phyloP scores from a whole-genome alignment of 176 grass and related monocot species.

The Pharus latifolius region DNA sequence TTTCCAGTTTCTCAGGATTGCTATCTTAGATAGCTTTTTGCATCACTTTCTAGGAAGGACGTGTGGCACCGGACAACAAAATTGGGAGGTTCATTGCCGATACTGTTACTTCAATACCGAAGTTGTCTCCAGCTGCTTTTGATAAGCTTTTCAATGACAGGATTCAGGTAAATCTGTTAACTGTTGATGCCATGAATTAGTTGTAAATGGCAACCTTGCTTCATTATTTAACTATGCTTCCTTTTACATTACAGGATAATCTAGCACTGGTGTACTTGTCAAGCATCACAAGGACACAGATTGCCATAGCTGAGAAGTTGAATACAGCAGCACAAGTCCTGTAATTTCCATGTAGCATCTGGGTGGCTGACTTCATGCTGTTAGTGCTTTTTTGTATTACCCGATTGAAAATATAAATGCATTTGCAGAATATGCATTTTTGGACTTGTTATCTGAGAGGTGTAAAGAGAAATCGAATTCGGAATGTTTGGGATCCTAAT shows the following conservation, averaged over 20 bases:
- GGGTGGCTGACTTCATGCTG: not conserved
- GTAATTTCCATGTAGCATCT: constrained; percentile 18
- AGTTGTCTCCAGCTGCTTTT: constrained; percentile 67
- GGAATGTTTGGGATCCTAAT: not conserved
- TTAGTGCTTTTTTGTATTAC: constrained; percentile 9
- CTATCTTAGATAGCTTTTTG: not conserved
- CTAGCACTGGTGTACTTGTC: constrained; percentile 75
- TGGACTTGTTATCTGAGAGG: constrained; percentile 12
- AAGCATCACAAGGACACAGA: constrained; percentile 85
- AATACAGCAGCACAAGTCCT: constrained; percentile 83
- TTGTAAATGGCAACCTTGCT: not conserved
- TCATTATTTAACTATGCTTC: not conserved
- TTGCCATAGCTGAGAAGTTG: constrained; percentile 80
- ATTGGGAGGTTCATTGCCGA: constrained; percentile 67
- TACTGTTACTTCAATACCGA: constrained; percentile 61
- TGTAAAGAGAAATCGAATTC: not conserved
- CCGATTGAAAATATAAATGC: constrained; percentile 3
- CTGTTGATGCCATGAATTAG: not conserved
- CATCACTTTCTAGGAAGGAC: constrained; percentile 49
- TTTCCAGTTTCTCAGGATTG: not conserved
- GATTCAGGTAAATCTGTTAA: constrained; percentile 47
- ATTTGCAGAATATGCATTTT: constrained; percentile 19
- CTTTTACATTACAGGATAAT: constrained; percentile 52
- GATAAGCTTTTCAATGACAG: constrained; percentile 88
- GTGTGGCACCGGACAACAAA: constrained; percentile 53